Percentiles rank a stretch among this genome's conserved stretches.
Conservation (phyloP, 2,329 filamentous ascomycete genomes). For the Balansia obtecta region DNA sequence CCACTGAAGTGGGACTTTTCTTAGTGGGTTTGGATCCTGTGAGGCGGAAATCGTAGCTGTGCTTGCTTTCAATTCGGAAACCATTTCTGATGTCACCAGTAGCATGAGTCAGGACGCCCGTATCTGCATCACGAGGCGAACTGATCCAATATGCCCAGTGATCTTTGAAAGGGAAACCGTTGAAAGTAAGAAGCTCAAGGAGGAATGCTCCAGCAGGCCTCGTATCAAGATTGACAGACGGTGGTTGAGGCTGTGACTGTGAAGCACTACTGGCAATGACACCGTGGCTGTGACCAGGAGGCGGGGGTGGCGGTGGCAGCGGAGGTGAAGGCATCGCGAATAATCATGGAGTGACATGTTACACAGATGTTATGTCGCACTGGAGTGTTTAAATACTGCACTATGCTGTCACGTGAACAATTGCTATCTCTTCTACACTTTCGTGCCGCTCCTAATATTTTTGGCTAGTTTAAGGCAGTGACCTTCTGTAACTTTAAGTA, state of each 20-base stretch:
- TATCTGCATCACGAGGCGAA: constrained; percentile 8
- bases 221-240: constrained; percentile 2
- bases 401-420: too few species aligned
- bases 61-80: constrained; percentile 19
- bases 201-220: constrained; percentile 13
- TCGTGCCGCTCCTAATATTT: too few species aligned
- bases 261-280: not conserved
- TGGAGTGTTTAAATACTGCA: too few species aligned
- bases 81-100: constrained; percentile 19
- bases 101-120: constrained; percentile 19
- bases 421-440: too few species aligned
- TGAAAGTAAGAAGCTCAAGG: constrained; percentile 19
- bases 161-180: constrained; percentile 21
- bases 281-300: not conserved
- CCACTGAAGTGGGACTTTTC: constrained; percentile 19
- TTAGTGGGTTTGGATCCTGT: constrained; percentile 9
- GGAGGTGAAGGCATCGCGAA: not conserved
- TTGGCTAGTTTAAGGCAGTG: too few species aligned
- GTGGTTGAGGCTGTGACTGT: not conserved
- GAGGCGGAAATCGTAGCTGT: constrained; percentile 12
- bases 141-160: constrained; percentile 23
- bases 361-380: too few species aligned
- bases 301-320: not conserved
- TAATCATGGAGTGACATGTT: too few species aligned
- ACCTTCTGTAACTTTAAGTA: too few species aligned